Percentiles rank a stretch among this genome's conserved stretches.
phyloP scores from a whole-genome alignment of 2,329 filamentous ascomycete genomes.

The Chaetomium sp. region DNA sequence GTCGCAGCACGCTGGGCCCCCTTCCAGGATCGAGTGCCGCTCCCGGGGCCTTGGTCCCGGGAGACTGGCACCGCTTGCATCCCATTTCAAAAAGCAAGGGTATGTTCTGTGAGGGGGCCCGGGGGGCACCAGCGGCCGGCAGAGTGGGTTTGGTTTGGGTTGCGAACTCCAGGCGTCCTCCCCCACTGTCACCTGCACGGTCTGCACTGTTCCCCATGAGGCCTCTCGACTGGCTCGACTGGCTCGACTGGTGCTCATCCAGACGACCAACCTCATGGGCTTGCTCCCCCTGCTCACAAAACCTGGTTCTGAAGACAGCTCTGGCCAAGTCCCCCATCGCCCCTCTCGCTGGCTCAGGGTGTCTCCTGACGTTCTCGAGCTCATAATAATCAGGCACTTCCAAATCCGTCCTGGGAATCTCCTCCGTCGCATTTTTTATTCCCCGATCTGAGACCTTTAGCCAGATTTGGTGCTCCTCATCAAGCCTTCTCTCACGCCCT shows the following conservation, averaged over 20 bases:
- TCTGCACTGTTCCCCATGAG: background rate
- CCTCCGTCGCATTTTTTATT: background rate
- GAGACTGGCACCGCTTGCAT: background rate
- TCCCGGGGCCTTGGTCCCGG: slow-evolving; percentile 3
- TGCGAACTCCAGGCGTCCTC: no score
- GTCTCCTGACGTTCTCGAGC: background rate
- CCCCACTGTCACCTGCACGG: slow-evolving; percentile 1
- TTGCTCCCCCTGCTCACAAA: background rate
- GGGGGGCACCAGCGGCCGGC: background rate
- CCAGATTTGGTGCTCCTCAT: background rate
- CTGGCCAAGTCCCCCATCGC: background rate
- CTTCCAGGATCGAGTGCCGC: background rate
- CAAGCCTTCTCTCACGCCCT: background rate
- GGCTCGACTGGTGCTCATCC: no score
- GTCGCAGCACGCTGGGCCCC: no score
- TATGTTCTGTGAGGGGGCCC: background rate
- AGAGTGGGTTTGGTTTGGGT: background rate
- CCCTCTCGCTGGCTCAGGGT: background rate
- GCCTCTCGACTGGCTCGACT: no score
- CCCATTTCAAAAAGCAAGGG: background rate
- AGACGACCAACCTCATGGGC: background rate
- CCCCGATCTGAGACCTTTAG: slow-evolving; percentile 1
- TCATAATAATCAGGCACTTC: background rate
- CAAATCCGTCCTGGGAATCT: background rate
- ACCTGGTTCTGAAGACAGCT: background rate